phyloP scores from a whole-genome alignment of 2,329 filamentous ascomycete species.

The Cladosporium sp. region DNA sequence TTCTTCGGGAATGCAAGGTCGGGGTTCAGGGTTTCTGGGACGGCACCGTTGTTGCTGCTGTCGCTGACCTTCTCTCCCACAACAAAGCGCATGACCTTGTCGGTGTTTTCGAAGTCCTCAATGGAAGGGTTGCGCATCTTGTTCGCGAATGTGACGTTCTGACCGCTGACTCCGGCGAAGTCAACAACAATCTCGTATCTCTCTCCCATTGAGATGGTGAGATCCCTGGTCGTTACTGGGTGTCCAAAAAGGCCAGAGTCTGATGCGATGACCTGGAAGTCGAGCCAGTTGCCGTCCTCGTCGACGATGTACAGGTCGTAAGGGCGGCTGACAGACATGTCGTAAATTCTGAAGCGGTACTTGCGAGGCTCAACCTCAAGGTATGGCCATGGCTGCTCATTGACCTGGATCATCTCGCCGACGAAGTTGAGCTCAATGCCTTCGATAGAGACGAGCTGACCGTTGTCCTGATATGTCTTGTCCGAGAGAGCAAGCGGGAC shows the following conservation, averaged over 20 bases:
- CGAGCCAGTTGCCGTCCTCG: constrained; percentile 41
- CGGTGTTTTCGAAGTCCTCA: constrained; percentile 55
- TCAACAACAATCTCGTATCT: constrained; percentile 62
- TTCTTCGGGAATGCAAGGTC: constrained; percentile 39
- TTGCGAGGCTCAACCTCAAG: constrained; percentile 62
- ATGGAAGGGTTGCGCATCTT: constrained; percentile 37
- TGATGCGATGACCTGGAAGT: constrained; percentile 58
- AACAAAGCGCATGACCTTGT: constrained; percentile 57
- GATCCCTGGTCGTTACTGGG: constrained; percentile 47
- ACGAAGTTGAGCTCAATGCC: constrained; percentile 53
- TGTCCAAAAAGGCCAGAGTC: constrained; percentile 55
- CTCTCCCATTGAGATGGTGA: constrained; percentile 58
- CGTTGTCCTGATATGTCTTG: constrained; percentile 56
- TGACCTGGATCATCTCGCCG: constrained; percentile 61
- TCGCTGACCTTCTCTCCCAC: constrained; percentile 48
- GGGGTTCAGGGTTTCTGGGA: constrained; percentile 41
- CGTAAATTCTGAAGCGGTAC: constrained; percentile 59
- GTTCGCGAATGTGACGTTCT: constrained; percentile 44
- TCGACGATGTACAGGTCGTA: constrained; percentile 54
- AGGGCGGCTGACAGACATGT: constrained; percentile 52
- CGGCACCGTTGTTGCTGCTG: constrained; percentile 41
- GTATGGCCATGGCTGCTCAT: constrained; percentile 62
- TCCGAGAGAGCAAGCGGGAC: constrained; percentile 54
- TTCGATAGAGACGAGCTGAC: constrained; percentile 51
- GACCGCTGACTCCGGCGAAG: constrained; percentile 52